Evolutionary conservation across 768 basidiomycete species (phyloP).

Genomic region (Xerocomellus dryophilus): DNA sequence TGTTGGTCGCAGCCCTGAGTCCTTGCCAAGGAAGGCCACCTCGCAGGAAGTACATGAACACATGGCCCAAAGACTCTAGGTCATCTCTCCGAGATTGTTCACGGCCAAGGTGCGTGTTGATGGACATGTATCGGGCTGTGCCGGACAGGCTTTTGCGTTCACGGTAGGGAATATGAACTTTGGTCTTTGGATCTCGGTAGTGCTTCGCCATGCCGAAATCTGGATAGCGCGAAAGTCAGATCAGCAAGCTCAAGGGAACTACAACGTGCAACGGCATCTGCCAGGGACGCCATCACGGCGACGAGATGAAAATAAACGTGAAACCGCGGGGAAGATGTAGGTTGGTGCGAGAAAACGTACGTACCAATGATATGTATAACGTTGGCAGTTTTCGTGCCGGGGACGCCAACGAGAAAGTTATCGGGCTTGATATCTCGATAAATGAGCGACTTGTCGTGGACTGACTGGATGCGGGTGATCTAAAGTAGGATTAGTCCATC

Average conservation of each 20-base stretch:
- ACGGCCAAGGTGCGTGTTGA: conserved; percentile 97
- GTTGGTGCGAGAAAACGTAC: conserved; percentile 27
- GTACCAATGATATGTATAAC: conserved; percentile 81
- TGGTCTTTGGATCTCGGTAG: conserved; percentile 97
- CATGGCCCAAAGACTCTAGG: conserved; percentile 94
- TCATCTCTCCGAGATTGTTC: conserved; percentile 95
- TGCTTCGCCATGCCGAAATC: conserved; percentile 99
- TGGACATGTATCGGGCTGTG: conserved; percentile 98
- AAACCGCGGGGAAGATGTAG: not conserved
- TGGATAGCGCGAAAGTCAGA: conserved; percentile 29
- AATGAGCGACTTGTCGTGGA: conserved; percentile 98
- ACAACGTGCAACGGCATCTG: not conserved
- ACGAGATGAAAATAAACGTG: not conserved
- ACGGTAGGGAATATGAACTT: conserved; percentile 97
- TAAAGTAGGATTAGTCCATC: conserved; percentile 33
- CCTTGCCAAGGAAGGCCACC: conserved; percentile 99
- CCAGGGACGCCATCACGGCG: not conserved
- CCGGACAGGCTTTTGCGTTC: conserved; percentile 96
- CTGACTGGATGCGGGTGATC: conserved; percentile 94
- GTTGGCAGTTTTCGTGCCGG: conserved; percentile 87
- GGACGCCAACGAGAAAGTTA: conserved; percentile 96
- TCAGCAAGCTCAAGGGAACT: conserved; percentile 1
- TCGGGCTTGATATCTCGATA: conserved; percentile 99
- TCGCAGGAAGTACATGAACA: conserved; percentile 98
- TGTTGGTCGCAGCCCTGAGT: conserved; percentile 95